Percentiles rank a stretch among this genome's conserved stretches.
These are phyloP conservation scores for Vaccinium macrocarpon DNA, from an alignment of 148 eudicot species.

Conservation along the genomic window DNA sequence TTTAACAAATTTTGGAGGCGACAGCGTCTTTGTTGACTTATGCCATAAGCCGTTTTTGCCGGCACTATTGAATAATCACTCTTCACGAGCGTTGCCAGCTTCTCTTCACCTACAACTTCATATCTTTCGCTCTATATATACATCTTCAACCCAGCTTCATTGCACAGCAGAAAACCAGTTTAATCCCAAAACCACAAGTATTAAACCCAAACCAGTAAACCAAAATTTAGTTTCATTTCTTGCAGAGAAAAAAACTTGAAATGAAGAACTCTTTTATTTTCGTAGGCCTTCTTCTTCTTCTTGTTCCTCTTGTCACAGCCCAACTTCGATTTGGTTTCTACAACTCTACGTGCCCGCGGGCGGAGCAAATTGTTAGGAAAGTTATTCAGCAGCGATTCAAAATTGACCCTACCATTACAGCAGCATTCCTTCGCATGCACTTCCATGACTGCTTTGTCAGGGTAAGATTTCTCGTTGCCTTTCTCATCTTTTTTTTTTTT, in stretches of 20 bases:
- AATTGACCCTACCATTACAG: slow-evolving; percentile 6
- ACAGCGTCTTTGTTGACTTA: no score
- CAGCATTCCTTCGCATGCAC: slow-evolving; percentile 34
- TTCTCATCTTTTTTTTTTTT: not conserved
- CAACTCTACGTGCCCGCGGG: slow-evolving; percentile 20
- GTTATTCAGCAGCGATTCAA: slow-evolving; percentile 20
- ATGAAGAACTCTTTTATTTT: slow-evolving; percentile 9
- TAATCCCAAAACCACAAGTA: no score
- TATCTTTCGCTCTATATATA: not conserved
- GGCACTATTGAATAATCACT: not conserved
- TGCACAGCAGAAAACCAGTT: not conserved
- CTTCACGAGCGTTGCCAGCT: not conserved
- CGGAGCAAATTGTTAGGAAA: slow-evolving; percentile 26
- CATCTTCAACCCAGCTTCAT: not conserved
- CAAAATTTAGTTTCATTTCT: not conserved
- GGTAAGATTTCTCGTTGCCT: slow-evolving; percentile 15
- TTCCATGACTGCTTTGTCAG: slow-evolving; percentile 37
- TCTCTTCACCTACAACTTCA: not conserved
- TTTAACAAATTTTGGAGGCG: no score
- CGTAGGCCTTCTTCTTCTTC: not conserved
- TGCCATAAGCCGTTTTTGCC: no score
- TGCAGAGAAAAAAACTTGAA: not conserved
- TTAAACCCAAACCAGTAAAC: not conserved
- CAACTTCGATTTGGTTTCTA: slow-evolving; percentile 18
- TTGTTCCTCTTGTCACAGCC: slow-evolving; percentile 6